A percentile compares a stretch with the other conserved stretches of the same genome.
These are phyloP conservation scores for Stereum hirsutum DNA, from an alignment of 1,284 basidiomycete species.

Conservation along the genomic window DNA sequence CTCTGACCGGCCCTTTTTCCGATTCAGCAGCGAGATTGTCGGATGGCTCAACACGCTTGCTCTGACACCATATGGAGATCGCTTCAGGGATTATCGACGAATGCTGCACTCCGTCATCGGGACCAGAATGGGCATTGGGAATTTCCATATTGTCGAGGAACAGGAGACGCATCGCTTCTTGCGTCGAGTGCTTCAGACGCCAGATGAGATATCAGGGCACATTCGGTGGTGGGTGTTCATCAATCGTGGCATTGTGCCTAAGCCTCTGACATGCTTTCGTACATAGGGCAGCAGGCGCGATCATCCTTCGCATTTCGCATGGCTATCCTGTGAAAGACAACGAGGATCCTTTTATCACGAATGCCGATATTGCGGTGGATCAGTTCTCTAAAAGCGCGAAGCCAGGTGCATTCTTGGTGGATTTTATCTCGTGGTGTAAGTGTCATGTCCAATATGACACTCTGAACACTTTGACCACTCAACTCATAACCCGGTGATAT, in stretches of 20 bases:
- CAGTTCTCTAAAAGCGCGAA: conserved; percentile 17
- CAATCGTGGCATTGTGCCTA: neutral
- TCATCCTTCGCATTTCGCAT: conserved; percentile 51
- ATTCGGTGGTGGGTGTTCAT: neutral
- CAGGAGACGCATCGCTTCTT: conserved; percentile 14
- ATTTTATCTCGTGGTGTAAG: too few relatives aligned
- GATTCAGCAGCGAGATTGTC: conserved; percentile 15
- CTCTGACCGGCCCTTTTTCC: conserved; percentile 16
- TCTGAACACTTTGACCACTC: too few relatives aligned
- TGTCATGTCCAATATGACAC: too few relatives aligned
- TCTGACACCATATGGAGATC: conserved; percentile 15
- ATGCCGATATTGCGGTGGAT: conserved; percentile 45
- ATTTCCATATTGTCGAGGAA: conserved; percentile 16
- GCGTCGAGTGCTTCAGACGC: neutral
- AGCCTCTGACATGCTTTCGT: neutral
- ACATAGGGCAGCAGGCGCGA: conserved; percentile 43
- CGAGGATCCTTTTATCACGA: conserved; percentile 47
- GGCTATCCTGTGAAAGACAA: conserved; percentile 50
- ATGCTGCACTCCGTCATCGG: conserved; percentile 18
- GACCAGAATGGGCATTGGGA: conserved; percentile 10
- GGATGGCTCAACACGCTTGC: conserved; percentile 15
- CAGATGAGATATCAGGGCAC: neutral
- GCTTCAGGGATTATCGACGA: conserved; percentile 12
- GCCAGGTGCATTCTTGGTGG: neutral
- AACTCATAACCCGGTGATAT: too few relatives aligned